Percentiles rank a stretch among this genome's conserved stretches.
phyloP scores from a whole-genome alignment of 257 asterid genomes.

The Lavandula angustifolia region DNA sequence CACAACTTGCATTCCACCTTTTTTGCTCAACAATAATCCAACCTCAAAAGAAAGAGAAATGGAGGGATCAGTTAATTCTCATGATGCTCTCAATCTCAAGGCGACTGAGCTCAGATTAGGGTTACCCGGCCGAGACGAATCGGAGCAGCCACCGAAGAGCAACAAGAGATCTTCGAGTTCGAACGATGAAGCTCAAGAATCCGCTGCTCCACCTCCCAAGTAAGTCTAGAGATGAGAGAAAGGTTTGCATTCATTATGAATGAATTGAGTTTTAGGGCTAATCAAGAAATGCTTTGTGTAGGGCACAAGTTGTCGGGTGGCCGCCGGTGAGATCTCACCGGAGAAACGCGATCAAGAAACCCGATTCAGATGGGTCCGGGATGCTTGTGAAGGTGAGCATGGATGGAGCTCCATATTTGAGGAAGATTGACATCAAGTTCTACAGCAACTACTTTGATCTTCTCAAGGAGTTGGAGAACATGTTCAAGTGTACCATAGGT shows the following conservation, averaged over 20 bases:
- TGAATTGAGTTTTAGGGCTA: not conserved
- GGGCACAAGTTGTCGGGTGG: conserved; percentile 69
- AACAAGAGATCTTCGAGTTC: conserved; percentile 48
- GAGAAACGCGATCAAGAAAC: conserved; percentile 36
- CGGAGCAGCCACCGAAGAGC: too few relatives aligned
- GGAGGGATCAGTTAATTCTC: conserved; percentile 6
- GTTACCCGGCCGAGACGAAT: conserved; percentile 53
- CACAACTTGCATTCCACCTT: conserved; percentile 13
- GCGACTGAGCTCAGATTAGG: conserved; percentile 62
- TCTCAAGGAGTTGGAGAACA: conserved; percentile 51
- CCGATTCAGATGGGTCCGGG: conserved; percentile 39
- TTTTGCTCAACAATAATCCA: not conserved
- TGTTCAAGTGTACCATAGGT: too few relatives aligned
- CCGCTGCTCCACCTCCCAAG: conserved; percentile 44
- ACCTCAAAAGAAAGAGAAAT: not conserved
- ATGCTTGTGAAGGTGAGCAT: conserved; percentile 46
- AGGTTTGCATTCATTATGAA: too few relatives aligned
- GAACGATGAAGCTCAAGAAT: conserved; percentile 25
- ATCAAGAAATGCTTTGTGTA: conserved; percentile 2
- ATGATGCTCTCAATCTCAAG: conserved; percentile 43
- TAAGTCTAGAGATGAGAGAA: conserved; percentile 32
- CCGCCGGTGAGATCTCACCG: conserved; percentile 61
- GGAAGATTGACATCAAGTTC: conserved; percentile 57
- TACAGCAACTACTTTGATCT: conserved; percentile 51
- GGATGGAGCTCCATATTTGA: conserved; percentile 42